Base-by-base conservation (phyloP, 371 early-diverging fungal species). In the Gilbertella persicaria region DNA sequence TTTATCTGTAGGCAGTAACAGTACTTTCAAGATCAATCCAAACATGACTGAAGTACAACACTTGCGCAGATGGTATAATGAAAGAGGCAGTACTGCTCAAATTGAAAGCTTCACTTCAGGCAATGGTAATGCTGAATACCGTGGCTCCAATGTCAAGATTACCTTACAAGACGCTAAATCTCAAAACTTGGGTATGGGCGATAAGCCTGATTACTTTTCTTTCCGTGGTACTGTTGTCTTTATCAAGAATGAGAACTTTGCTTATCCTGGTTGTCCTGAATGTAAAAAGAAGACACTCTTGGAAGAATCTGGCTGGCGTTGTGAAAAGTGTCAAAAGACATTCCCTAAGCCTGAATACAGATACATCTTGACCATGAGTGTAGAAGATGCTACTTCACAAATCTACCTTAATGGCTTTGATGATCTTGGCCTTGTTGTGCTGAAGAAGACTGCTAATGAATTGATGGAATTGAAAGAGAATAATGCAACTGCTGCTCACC, bases 271-370 rank as follows among this genome's bases (percentile, higher is more conserved):
- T 3, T 98, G 97, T 73, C 93, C 91, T n/a, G 82, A 74, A 16
- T 98, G 98, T 69, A 89, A 82, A 60, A 98, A 97, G 74, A 98
- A 98, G 83, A 83, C 94, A 35, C 70, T 73, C 14, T 74, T 84
- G 37, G 84, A 86, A 23, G 71, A 45, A 9, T 46, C 29, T 28
- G 75, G 78, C n/a, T 98, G 95, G 96, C 70, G 92, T 37, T 99
- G 99, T 67, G 97, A 96, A 56, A 95, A 93, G 63, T 98, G 98
- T 68, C 75, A 86, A 57, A 77, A 76, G 49, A 56, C 69, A 1
- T 87, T 65, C 57, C 80, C 80, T 2, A 65, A 64, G 0, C 95
- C 95, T 5, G 70, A 82, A 0, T 91, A 92, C 75, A 84, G 90
- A 58, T 98, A 95, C 65, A 84, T 97, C 40, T 62, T 92, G 54